A percentile compares a stretch with the other conserved stretches of the same genome.
Evolutionary conservation across 1,139 yeast species (phyloP).

Genomic region (Candida anutae): DNA sequence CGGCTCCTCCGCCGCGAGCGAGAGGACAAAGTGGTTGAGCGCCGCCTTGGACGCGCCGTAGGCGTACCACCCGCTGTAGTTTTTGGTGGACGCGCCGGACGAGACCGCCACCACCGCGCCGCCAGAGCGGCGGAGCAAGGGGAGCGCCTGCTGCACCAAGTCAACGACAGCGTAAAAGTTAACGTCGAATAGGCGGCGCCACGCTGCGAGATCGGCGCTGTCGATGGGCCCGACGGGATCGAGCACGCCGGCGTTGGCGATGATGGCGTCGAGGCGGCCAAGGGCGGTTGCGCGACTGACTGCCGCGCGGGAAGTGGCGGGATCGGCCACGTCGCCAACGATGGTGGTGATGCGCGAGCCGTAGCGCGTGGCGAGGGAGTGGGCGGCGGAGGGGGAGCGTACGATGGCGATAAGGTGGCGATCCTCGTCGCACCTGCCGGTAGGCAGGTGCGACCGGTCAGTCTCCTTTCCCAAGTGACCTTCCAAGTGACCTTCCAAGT

Average conservation of each 20-base stretch:
- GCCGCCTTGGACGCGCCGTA: slow-evolving; percentile 92
- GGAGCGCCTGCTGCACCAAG: slow-evolving; percentile 50
- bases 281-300: slow-evolving; percentile 43
- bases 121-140: slow-evolving; percentile 46
- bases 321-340: slow-evolving; percentile 61
- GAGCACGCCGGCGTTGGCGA: slow-evolving; percentile 84
- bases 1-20: slow-evolving; percentile 61
- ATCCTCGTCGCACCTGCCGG: no score
- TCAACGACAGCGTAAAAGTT: slow-evolving; percentile 74
- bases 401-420: no score
- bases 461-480: no score
- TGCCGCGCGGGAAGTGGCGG: slow-evolving; percentile 27
- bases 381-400: no score
- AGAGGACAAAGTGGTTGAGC: slow-evolving; percentile 60
- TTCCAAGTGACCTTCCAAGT: no score
- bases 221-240: slow-evolving; percentile 67
- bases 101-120: slow-evolving; percentile 71
- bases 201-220: slow-evolving; percentile 39
- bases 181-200: slow-evolving; percentile 65
- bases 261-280: slow-evolving; percentile 60
- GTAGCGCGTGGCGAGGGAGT: no score
- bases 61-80: slow-evolving; percentile 76
- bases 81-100: slow-evolving; percentile 69
- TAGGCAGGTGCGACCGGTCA: no score
- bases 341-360: slow-evolving; percentile 47